Evolutionary conservation across 225 moss, liverwort and hornwort genomes (phyloP), one percentile per base, ranked within the genome.

Genomic region (Ulota crispa): DNA sequence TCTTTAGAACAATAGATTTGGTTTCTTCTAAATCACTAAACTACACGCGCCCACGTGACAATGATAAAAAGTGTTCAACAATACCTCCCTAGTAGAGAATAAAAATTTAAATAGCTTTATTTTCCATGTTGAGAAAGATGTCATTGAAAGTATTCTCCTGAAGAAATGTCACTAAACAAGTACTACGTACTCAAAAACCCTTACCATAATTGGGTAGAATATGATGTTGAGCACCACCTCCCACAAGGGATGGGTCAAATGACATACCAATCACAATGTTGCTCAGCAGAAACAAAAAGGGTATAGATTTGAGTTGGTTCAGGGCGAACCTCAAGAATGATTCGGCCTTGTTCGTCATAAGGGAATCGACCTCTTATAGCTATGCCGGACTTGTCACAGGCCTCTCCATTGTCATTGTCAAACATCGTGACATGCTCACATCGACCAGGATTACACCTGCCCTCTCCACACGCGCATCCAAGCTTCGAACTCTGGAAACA

Each of bases 351-450:
- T 31, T 82, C 86, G 41, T 94, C 90, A 75, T 93, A 94, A 39
- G 93, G 92, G 76, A 96, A 96, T 70, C 94, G 87, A 74, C 92
- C 87, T 73, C 70, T 86, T 86, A 94, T 89, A 21, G 88, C 80
- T 18, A 84, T 67, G 57, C 93, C 92, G 53, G 71, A 85, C 20
- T 93, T 93, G 69, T 96, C 93, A 68, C 85, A 80, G 60, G 93
- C 93, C 23, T 88, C 89, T 67, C 67, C 63, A 81, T 96, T 96
- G 84, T 93, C 94, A 80, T 84, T 88, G 81, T 94, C 94, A 83
- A 96, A 96, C 77, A 94, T 88, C 68, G 80, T 45, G n/a, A 96
- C 94, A 84, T 96, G 94, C 6, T 96, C 93, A 82, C 94, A 93
- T 5, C 63, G 73, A 53, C 82, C 70, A 53, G 96, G 86, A 41